Conservation (phyloP, 2,329 filamentous ascomycete species). For the Paecilomyces sp. region DNA sequence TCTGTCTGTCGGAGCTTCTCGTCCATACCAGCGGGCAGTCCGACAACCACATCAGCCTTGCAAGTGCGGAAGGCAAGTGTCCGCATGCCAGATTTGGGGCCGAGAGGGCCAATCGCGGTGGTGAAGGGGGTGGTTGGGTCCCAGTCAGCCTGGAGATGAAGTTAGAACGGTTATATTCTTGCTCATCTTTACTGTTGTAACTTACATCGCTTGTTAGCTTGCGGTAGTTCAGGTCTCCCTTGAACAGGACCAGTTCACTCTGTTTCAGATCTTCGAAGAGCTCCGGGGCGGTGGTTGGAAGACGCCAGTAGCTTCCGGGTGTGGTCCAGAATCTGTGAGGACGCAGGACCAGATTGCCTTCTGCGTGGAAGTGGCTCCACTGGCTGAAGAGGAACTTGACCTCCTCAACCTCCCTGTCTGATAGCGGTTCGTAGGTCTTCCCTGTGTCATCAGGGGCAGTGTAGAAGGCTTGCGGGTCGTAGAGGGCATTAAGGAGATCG, state of each 20-base stretch:
- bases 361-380: conserved; percentile 72
- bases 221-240: conserved; percentile 93
- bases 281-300: conserved; percentile 61
- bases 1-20: conserved; percentile 65
- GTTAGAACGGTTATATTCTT: conserved; percentile 4
- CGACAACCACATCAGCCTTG: conserved; percentile 94
- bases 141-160: conserved; percentile 67
- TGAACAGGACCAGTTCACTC: conserved; percentile 88
- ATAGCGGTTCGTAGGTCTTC: conserved; percentile 55
- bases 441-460: conserved; percentile 59
- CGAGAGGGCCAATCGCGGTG: conserved; percentile 78
- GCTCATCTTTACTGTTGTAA: conserved; percentile 10
- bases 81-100: conserved; percentile 72
- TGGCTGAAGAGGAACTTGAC: conserved; percentile 72
- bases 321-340: conserved; percentile 91
- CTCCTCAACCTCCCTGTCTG: conserved; percentile 59
- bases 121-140: conserved; percentile 79
- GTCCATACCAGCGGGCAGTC: conserved; percentile 72
- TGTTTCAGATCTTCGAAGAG: conserved; percentile 71
- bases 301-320: conserved; percentile 78
- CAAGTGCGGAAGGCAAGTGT: conserved; percentile 84
- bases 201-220: conserved; percentile 85
- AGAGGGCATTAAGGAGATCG: conserved; percentile 73
- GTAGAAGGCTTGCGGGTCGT: conserved; percentile 72
- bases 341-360: conserved; percentile 75